Evolutionary conservation across 1,139 yeast species (phyloP).

Genomic region (Suhomyces taliae): DNA sequence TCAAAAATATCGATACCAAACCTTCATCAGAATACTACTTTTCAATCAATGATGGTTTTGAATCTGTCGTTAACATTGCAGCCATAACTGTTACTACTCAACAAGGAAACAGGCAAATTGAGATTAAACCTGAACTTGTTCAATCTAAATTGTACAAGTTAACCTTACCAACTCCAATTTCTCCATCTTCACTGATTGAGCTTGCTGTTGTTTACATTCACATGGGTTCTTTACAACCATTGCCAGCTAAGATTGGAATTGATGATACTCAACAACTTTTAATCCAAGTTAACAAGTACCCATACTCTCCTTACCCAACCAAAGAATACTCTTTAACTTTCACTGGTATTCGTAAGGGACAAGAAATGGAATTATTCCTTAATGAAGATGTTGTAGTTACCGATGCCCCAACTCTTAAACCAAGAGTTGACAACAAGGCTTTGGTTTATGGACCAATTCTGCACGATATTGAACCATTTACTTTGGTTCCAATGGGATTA

Average conservation of each 20-base stretch:
- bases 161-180: conserved; percentile 62
- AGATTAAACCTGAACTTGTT: conserved; percentile 32
- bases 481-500: conserved; percentile 51
- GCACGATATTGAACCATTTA: conserved; percentile 43
- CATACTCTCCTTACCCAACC: conserved; percentile 66
- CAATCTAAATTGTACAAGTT: conserved; percentile 37
- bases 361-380: conserved; percentile 43
- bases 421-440: conserved; percentile 37
- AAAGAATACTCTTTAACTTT: conserved; percentile 49
- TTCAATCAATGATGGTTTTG: conserved; percentile 49
- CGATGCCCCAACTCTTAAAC: conserved; percentile 27
- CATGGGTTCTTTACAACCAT: conserved; percentile 51
- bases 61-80: conserved; percentile 47
- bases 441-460: conserved; percentile 60
- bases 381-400: conserved; percentile 15
- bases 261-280: conserved; percentile 63
- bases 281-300: conserved; percentile 54
- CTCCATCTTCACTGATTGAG: conserved; percentile 56
- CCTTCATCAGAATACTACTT: conserved; percentile 60
- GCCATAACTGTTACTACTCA: conserved; percentile 42
- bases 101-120: conserved; percentile 21
- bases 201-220: conserved; percentile 57
- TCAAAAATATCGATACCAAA: conserved; percentile 56
- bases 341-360: conserved; percentile 48
- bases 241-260: conserved; percentile 64